Evolutionary conservation across 306 rosid genomes (phyloP).

Genomic region (Arachis hypogaea): DNA sequence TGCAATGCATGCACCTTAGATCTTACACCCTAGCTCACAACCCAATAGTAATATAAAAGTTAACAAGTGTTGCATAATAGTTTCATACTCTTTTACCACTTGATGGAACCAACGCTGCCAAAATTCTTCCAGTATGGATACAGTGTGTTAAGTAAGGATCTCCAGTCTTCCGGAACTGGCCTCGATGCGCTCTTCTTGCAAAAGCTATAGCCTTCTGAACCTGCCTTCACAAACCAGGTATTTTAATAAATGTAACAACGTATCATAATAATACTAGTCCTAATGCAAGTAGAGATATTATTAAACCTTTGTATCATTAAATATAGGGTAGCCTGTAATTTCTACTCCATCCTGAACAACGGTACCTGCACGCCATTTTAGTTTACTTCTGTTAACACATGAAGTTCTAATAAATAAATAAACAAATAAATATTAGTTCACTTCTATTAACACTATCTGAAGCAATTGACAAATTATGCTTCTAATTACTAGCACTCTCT

Average conservation of each 20-base stretch:
- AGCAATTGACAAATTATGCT: too few species aligned
- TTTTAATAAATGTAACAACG: slow-evolving; percentile 51
- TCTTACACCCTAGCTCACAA: background rate
- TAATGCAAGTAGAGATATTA: slow-evolving; percentile 41
- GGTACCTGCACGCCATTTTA: slow-evolving; percentile 61
- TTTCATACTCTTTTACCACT: slow-evolving; percentile 76
- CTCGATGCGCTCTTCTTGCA: slow-evolving; percentile 89
- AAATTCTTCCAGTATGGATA: slow-evolving; percentile 86
- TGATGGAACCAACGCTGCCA: slow-evolving; percentile 91
- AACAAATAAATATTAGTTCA: background rate
- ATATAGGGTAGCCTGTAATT: slow-evolving; percentile 81
- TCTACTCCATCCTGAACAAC: slow-evolving; percentile 86
- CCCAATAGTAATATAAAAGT: slow-evolving; percentile 9
- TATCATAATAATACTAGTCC: slow-evolving; percentile 12
- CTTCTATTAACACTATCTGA: too few species aligned
- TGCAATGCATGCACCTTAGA: slow-evolving; percentile 1
- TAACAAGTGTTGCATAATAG: slow-evolving; percentile 5
- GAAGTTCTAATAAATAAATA: background rate
- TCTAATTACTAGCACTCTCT: background rate
- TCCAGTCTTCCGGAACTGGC: slow-evolving; percentile 88
- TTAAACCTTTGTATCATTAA: slow-evolving; percentile 78
- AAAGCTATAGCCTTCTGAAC: slow-evolving; percentile 92
- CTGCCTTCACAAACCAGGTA: slow-evolving; percentile 82
- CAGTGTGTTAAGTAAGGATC: slow-evolving; percentile 94
- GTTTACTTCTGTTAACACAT: slow-evolving; percentile 18